Evolutionary conservation across 148 eudicot species (phyloP).

Genomic region (Cornus kousa): DNA sequence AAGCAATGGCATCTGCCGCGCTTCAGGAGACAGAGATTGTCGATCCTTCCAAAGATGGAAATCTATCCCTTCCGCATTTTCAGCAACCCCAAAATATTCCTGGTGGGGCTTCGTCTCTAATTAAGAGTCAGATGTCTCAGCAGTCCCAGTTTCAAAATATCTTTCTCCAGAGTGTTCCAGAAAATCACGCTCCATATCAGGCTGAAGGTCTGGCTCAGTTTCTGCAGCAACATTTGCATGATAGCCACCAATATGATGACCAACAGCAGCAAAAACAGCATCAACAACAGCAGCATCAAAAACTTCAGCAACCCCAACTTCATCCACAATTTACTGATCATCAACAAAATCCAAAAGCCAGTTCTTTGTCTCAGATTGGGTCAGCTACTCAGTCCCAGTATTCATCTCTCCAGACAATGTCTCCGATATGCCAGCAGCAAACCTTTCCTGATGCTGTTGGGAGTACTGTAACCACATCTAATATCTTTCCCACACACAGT

Average conservation of each 20-base stretch:
- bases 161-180: slow-evolving; percentile 40
- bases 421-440: slow-evolving; percentile 45
- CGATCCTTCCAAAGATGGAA: slow-evolving; percentile 46
- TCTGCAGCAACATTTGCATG: slow-evolving; percentile 52
- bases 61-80: slow-evolving; percentile 52
- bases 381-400: slow-evolving; percentile 37
- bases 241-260: slow-evolving; percentile 23
- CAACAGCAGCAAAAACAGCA: slow-evolving; percentile 46
- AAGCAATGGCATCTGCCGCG: slow-evolving; percentile 60
- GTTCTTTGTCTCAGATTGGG: slow-evolving; percentile 33
- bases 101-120: slow-evolving; percentile 29
- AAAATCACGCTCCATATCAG: slow-evolving; percentile 42
- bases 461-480: slow-evolving; percentile 35
- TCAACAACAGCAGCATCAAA: slow-evolving; percentile 23
- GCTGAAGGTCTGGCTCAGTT: slow-evolving; percentile 42
- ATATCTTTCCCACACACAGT: slow-evolving; percentile 50
- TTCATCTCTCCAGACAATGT: slow-evolving; percentile 34
- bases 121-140: slow-evolving; percentile 47
- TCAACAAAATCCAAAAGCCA: slow-evolving; percentile 28
- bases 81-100: slow-evolving; percentile 49
- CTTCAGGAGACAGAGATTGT: slow-evolving; percentile 49
- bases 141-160: slow-evolving; percentile 47
- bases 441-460: slow-evolving; percentile 36
- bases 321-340: slow-evolving; percentile 22
- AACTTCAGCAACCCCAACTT: slow-evolving; percentile 22